Base-by-base conservation (phyloP, 176 grass and related monocot genomes). In the Carex cristatella region DNA sequence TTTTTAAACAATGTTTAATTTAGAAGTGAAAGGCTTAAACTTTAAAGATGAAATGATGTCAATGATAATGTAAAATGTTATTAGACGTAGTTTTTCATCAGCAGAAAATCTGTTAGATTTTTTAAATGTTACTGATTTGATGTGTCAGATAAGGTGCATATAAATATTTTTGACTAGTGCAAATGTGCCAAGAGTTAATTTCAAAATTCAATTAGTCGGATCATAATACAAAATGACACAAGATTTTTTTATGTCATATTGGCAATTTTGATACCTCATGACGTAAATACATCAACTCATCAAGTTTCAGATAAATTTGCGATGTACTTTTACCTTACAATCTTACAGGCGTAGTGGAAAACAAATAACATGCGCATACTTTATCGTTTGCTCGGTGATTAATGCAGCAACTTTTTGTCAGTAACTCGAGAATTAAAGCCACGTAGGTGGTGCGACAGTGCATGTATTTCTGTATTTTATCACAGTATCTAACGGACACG, bases 391-490 rank as follows among this genome's bases (percentile, higher is more conserved):
- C 4, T 49, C 44, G 11, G 49, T 1, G 73, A 77, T 77, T 4
- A 54, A 77, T 77, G 73, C 49, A 31, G 7, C 23, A 77, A 1
- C 10, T 0, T 77, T 72, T 78, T 81, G 79, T 81, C 61, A 63
- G 1, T 68, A 10, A 83, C 12, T 65, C 11, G 38, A 48, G 16
- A 51, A 83, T 28, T 51, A 51, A 13, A 83, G 81, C 81, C 81
- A 83, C 81, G 62, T 83, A 83, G 7, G 64, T 55, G 19, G 85
- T 57, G 63, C 61, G 12, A 30, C 85, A 64, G 62, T 83, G 40
- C 81, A 54, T 83, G 62, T 62, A 1, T 65, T 83, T 83, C 46
- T 83, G 62, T 63, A 68, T 83, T 16, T 31, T 38, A n/a, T 30
- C 37, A 62, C 42, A 65, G 19, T 54, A 65, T 83, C 44, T 46